Evolutionary conservation across 306 rosid genomes (phyloP).

Genomic region (Nissolia schottii): DNA sequence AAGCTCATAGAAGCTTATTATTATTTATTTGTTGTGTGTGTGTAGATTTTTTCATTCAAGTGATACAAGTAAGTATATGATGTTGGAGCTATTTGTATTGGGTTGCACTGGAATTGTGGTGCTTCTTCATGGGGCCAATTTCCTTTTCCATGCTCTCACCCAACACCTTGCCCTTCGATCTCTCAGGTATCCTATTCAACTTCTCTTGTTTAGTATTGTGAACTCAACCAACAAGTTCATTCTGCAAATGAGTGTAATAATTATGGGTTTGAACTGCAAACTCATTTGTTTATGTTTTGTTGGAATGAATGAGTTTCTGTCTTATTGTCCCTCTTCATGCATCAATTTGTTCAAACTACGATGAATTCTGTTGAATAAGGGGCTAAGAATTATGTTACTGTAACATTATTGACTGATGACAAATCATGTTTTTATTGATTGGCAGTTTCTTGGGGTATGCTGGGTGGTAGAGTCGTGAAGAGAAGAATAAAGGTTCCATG

Average conservation of each 20-base stretch:
- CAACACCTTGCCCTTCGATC: conserved; percentile 6
- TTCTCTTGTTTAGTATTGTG: background rate
- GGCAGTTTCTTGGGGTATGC: conserved; percentile 53
- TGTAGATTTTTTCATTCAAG: background rate
- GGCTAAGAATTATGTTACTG: background rate
- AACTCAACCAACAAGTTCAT: background rate
- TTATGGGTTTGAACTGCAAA: background rate
- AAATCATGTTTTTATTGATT: background rate
- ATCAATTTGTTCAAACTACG: background rate
- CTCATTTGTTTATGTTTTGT: background rate
- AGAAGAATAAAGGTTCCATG: background rate
- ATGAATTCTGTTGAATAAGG: too few species aligned
- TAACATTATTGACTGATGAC: background rate
- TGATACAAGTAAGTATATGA: background rate
- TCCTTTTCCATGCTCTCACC: conserved; percentile 13
- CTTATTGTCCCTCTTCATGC: background rate
- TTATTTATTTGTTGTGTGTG: background rate
- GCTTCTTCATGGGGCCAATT: conserved; percentile 9
- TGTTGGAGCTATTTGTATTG: conserved; percentile 1
- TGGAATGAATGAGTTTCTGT: background rate
- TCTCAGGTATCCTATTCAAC: background rate
- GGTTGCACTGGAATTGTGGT: conserved; percentile 15
- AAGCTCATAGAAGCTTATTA: background rate
- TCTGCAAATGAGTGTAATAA: background rate
- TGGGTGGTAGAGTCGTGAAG: conserved; percentile 31